These are phyloP conservation scores for Eruca vesicaria DNA, from an alignment of 441 rosid species.

Conservation along the genomic window DNA sequence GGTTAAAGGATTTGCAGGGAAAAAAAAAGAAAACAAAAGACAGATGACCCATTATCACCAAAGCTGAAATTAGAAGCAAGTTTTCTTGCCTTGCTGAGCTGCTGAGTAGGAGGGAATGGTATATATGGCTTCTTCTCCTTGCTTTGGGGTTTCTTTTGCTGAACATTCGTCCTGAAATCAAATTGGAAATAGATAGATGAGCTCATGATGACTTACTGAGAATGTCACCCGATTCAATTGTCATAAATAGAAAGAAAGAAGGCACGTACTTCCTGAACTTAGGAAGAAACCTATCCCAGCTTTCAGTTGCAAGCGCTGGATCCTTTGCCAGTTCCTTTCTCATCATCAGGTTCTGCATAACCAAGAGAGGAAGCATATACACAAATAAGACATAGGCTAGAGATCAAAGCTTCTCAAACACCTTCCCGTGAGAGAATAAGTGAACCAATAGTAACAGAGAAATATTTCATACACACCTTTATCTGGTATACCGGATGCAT, in stretches of 20 bases:
- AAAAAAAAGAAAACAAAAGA: neutral
- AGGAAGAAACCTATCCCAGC: slow-evolving; percentile 91
- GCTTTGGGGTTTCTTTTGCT: slow-evolving; percentile 72
- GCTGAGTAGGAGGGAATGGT: slow-evolving; percentile 85
- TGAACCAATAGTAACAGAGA: neutral
- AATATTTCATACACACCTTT: slow-evolving; percentile 56
- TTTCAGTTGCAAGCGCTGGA: slow-evolving; percentile 75
- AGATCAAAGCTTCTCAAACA: neutral
- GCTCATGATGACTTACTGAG: neutral
- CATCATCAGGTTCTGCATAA: slow-evolving; percentile 74
- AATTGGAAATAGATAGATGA: neutral
- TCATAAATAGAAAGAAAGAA: neutral
- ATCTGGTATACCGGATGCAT: slow-evolving; percentile 92
- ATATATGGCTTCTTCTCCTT: slow-evolving; percentile 79
- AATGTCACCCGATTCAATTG: neutral
- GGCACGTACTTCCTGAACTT: slow-evolving; percentile 68
- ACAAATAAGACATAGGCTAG: slow-evolving; percentile 7
- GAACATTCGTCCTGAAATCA: slow-evolving; percentile 65
- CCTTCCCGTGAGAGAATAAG: neutral
- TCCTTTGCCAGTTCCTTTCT: slow-evolving; percentile 82
- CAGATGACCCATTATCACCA: neutral
- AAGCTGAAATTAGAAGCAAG: neutral
- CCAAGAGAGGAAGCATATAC: slow-evolving; percentile 20
- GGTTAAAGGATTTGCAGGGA: slow-evolving; percentile 1
- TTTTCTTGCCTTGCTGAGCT: slow-evolving; percentile 70